These are phyloP conservation scores for Hyphopichia burtonii DNA, from an alignment of 1,139 yeast genomes.

Conservation along the genomic window DNA sequence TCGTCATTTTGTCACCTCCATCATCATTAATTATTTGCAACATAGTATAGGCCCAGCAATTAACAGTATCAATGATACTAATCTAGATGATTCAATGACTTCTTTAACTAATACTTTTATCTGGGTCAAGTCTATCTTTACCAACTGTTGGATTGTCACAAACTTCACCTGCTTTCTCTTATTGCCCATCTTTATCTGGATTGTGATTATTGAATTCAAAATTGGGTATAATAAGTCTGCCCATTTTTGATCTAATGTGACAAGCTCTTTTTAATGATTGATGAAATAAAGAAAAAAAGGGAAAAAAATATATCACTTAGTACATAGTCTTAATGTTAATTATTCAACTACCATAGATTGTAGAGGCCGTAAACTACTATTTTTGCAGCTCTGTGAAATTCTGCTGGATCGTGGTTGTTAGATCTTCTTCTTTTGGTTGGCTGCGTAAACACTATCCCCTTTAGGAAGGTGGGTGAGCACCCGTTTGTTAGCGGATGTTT, in stretches of 20 bases:
- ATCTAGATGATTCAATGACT: constrained; percentile 3
- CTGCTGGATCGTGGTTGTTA: background rate
- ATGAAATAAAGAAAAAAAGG: no score
- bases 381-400: background rate
- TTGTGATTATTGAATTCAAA: constrained; percentile 17
- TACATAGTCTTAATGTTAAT: no score
- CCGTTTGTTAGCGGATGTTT: constrained; percentile 4
- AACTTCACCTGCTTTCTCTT: constrained; percentile 23
- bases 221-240: constrained; percentile 4
- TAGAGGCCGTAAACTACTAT: no score
- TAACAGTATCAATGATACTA: background rate
- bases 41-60: constrained; percentile 9
- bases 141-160: constrained; percentile 22
- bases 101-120: constrained; percentile 4
- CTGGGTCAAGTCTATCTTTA: constrained; percentile 8
- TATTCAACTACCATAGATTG: no score
- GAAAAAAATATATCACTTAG: background rate
- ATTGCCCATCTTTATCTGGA: constrained; percentile 26
- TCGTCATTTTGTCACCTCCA: constrained; percentile 16
- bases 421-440: no score
- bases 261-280: no score
- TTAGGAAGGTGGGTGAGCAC: constrained; percentile 9
- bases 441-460: constrained; percentile 7
- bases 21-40: constrained; percentile 15
- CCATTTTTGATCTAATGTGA: background rate